Evolutionary conservation across 2,329 filamentous ascomycete species (phyloP), one percentile per base, ranked within the genome.

Genomic region (Colletotrichum gigasporum): DNA sequence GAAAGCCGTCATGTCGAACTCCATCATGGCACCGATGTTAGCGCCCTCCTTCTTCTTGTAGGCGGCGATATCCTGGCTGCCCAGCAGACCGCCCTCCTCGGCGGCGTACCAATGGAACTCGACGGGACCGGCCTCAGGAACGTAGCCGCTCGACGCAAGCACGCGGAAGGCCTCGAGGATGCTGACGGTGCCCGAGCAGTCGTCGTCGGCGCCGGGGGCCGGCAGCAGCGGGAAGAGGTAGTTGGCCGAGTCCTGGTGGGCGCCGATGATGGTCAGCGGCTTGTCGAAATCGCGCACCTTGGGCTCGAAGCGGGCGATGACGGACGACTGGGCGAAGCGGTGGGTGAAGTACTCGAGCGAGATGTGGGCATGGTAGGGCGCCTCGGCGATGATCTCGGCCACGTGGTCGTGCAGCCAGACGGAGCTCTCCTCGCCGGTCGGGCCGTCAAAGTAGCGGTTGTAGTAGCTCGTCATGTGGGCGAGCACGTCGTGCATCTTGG

Each of bases 81-180:
- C 79, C 6, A 81, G 72, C 53, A 94, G 82, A 10, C 91, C 91
- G 14, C 89, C 90, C 73, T 93, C 91, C 72, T 93, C 91, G 0
- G 90, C 91, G n/a, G 87, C 89, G 77, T 93, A 93, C 90, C 90
- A 94, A 74, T 92, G 90, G 74, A 93, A 93, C 76, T 93, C 91
- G 55, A 93, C 77, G 0, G 89, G 75, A 0, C 75, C 75, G 7
- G 75, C 69, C 26, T 69, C 59, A 3, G 76, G 76, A 16, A 71
- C 66, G 52, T 68, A 78, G 0, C 75, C 75, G 24, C 69, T 82
- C 54, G 84, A 76, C 11, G 87, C 85, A 68, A 93, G 80, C 55
- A 90, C 87, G 28, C 90, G 84, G 66, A 93, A 82, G 2, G 90
- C 88, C 74, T 93, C 90, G 9, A 93, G 83, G 64, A 92, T 93